phyloP scores from a whole-genome alignment of 371 early-diverging fungal genomes.

The Mortierella sp. region DNA sequence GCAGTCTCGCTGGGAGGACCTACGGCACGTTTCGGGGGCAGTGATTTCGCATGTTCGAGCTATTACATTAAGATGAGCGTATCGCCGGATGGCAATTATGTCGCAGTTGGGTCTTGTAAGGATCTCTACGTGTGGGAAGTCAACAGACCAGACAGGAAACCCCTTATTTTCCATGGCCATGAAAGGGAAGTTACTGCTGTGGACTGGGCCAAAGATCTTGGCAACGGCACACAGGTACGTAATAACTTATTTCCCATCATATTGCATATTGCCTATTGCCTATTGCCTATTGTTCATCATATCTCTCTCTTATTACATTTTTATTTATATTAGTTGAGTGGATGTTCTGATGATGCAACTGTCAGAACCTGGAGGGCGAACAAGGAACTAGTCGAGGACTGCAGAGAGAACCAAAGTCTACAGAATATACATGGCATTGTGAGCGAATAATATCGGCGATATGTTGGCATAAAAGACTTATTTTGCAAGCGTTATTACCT shows the following conservation, averaged over 20 bases:
- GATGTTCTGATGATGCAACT: constrained; percentile 55
- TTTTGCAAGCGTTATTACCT: no score
- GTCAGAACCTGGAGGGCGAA: constrained; percentile 53
- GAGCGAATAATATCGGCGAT: constrained; percentile 11
- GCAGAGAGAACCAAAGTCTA: constrained; percentile 25
- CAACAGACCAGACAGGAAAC: constrained; percentile 33
- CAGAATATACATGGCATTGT: constrained; percentile 45
- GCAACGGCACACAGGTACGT: constrained; percentile 52
- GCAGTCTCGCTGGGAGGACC: constrained; percentile 43
- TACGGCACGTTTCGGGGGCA: constrained; percentile 37
- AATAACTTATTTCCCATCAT: background rate
- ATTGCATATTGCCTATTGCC: background rate
- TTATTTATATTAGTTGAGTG: constrained; percentile 39
- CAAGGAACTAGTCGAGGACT: constrained; percentile 29
- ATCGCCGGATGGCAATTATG: constrained; percentile 57
- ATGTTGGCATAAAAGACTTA: background rate
- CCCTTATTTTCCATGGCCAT: constrained; percentile 57
- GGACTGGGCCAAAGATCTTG: constrained; percentile 56
- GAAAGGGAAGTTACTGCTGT: constrained; percentile 59
- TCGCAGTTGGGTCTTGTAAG: constrained; percentile 56
- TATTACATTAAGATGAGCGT: constrained; percentile 59
- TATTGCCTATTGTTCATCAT: no score
- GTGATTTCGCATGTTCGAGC: constrained; percentile 51
- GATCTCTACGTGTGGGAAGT: constrained; percentile 56
- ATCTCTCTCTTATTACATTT: background rate